Evolutionary conservation across 2,329 filamentous ascomycete genomes (phyloP).

Genomic region (Penicillium sp.): DNA sequence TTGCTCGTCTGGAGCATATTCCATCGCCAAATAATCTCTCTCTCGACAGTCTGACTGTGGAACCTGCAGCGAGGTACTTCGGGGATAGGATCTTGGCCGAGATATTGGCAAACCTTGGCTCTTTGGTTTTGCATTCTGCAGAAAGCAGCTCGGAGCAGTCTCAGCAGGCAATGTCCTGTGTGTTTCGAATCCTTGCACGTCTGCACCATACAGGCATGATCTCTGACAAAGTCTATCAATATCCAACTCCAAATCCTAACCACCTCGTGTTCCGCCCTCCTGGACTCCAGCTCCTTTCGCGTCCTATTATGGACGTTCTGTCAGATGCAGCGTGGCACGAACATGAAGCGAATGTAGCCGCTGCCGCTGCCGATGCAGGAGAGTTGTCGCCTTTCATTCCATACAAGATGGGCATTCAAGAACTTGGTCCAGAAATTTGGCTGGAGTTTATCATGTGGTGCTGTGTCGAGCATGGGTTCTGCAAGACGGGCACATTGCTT

Average conservation of each 20-base stretch:
- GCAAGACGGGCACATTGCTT: conserved; percentile 43
- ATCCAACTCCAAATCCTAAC: conserved; percentile 29
- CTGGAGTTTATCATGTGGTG: conserved; percentile 54
- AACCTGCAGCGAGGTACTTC: conserved; percentile 26
- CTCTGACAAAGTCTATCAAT: conserved; percentile 47
- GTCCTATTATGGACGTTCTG: conserved; percentile 48
- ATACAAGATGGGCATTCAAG: conserved; percentile 43
- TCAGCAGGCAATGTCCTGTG: conserved; percentile 45
- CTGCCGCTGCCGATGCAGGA: conserved; percentile 38
- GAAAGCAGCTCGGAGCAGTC: conserved; percentile 36
- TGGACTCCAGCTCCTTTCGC: conserved; percentile 45
- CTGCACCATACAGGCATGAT: conserved; percentile 48
- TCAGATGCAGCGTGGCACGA: conserved; percentile 50
- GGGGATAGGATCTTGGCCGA: conserved; percentile 35
- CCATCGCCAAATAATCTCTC: conserved; percentile 8
- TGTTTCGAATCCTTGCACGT: conserved; percentile 47
- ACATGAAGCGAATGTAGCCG: conserved; percentile 41
- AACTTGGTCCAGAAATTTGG: conserved; percentile 51
- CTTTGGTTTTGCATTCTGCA: conserved; percentile 45
- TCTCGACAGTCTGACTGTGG: conserved; percentile 26
- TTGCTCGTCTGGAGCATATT: conserved; percentile 3
- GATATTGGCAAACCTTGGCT: conserved; percentile 42
- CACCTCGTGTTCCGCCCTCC: conserved; percentile 42
- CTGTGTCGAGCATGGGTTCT: conserved; percentile 50
- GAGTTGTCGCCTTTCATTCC: conserved; percentile 40